These are phyloP conservation scores for Lentinula sp. DNA, from an alignment of 768 basidiomycete species.

Conservation along the genomic window DNA sequence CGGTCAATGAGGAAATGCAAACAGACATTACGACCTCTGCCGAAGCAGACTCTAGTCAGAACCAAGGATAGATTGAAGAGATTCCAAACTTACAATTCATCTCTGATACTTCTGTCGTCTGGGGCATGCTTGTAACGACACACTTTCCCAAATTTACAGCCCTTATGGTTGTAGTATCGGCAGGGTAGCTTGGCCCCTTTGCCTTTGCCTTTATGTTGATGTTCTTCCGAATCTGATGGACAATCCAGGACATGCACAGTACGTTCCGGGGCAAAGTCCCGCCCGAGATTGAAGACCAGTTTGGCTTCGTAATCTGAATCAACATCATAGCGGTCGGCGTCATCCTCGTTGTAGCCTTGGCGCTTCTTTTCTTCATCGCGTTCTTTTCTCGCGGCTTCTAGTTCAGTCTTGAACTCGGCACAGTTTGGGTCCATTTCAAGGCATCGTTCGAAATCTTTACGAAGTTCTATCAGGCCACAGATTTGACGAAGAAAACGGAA, in stretches of 20 bases:
- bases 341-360: not conserved
- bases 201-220: constrained; percentile 25
- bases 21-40: constrained; percentile 34
- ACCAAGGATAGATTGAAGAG: not conserved
- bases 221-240: constrained; percentile 31
- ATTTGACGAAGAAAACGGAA: not conserved
- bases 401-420: not conserved
- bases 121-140: constrained; percentile 32
- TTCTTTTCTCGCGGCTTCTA: not conserved
- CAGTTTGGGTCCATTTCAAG: not conserved
- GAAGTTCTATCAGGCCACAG: not conserved
- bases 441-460: not conserved
- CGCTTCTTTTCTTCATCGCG: not conserved
- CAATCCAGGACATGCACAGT: constrained; percentile 11
- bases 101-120: constrained; percentile 27
- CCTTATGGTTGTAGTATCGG: constrained; percentile 31
- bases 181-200: constrained; percentile 20
- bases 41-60: not conserved
- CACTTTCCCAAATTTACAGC: constrained; percentile 20
- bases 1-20: constrained; percentile 22
- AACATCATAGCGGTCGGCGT: not conserved
- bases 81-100: constrained; percentile 23
- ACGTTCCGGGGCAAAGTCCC: not conserved
- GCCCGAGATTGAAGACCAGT: not conserved
- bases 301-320: not conserved